Evolutionary conservation across 2,329 filamentous ascomycete species (phyloP), one percentile per base, ranked within the genome.

Genomic region (Macroventuria anomochaeta): DNA sequence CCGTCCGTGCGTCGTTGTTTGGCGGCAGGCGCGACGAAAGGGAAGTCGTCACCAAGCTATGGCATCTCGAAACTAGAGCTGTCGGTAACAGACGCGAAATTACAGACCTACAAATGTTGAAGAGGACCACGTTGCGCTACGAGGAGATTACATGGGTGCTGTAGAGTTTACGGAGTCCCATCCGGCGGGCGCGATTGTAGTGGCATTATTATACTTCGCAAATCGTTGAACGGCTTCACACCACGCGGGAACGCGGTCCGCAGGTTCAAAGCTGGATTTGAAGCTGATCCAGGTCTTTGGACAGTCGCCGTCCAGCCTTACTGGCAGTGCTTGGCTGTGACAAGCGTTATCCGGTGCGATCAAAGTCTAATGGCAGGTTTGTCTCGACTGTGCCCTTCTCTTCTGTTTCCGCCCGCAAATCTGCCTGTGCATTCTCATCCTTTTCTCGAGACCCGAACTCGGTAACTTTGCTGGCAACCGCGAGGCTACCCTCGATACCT

Each of bases 401-500:
- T 13, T 23, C 51, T 15, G 12, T 5, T 2, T 33, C 44, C 10
- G 40, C 28, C 20, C 39, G 42, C 18, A 20, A 7, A 1, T 23
- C 39, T 28, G 34, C 28, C 17, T 34, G 37, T 7, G n/a, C 7
- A 5, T 13, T 12, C 7, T 23, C 44, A 3, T 33, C 55, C 40
- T 37, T 54, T 28, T 46, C 58, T 33, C 43, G 57, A 21, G 58
- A 33, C n/a, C 53, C 52, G 25, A 49, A 61, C 7, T 39, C 46
- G 34, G 37, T 61, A 28, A 77, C 71, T 48, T 70, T 75, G 34
- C 65, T 63, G 21, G 76, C 67, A 18, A 71, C 62, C 5, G 67
- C 65, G 43, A 78, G 53, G 5, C 67, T 65, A 33, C 67, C 62
- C 44, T 76, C 73, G 41, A 79, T 72, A 7, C 60, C 63, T 29